Conservation (phyloP, 1,139 yeast species). For the Yamadazyma mexicana region DNA sequence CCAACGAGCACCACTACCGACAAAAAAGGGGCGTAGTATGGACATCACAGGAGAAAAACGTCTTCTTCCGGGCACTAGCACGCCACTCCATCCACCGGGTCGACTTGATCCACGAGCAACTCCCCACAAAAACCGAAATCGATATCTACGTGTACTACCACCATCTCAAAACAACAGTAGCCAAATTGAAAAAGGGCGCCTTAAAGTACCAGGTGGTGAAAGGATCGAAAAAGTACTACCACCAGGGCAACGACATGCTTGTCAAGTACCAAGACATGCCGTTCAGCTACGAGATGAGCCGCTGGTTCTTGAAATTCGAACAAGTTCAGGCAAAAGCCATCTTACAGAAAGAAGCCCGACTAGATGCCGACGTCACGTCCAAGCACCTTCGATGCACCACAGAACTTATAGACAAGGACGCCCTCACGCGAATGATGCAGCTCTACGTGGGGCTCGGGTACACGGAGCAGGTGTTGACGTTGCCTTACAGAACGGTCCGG, state of each 20-base stretch:
- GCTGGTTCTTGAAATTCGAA: constrained; percentile 47
- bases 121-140: constrained; percentile 40
- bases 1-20: constrained; percentile 5
- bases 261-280: constrained; percentile 48
- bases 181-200: constrained; percentile 17
- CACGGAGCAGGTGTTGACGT: background rate
- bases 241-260: constrained; percentile 14
- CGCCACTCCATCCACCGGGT: constrained; percentile 50
- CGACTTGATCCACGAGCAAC: constrained; percentile 35
- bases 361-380: constrained; percentile 17
- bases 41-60: constrained; percentile 23
- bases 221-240: constrained; percentile 9
- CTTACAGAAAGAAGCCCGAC: constrained; percentile 18
- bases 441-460: background rate
- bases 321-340: constrained; percentile 39
- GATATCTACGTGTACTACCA: constrained; percentile 52
- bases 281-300: constrained; percentile 53
- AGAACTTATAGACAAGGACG: constrained; percentile 1
- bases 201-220: constrained; percentile 4
- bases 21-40: constrained; percentile 20
- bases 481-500: background rate
- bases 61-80: constrained; percentile 31
- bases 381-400: background rate
- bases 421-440: background rate
- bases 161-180: constrained; percentile 28